Conservation (phyloP, 2,329 filamentous ascomycete genomes). For the Hymenoscyphus fructigenus region DNA sequence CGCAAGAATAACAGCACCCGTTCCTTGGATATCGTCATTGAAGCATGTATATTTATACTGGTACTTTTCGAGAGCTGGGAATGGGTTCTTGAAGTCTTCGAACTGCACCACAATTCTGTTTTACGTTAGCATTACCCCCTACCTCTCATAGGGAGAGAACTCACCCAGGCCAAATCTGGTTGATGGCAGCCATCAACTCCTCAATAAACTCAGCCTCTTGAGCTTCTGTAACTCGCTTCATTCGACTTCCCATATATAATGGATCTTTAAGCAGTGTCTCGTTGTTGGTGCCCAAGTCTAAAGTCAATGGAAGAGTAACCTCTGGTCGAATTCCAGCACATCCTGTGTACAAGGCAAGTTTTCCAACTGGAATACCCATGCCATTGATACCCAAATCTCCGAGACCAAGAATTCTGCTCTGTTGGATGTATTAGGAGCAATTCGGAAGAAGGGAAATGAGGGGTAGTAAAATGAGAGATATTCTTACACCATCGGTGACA, state of each 20-base stretch:
- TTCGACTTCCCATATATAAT: slow-evolving; percentile 73
- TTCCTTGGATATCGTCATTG: slow-evolving; percentile 89
- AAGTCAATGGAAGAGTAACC: slow-evolving; percentile 74
- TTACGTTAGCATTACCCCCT: slow-evolving; percentile 44
- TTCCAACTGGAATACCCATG: slow-evolving; percentile 80
- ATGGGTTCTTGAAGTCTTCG: slow-evolving; percentile 68
- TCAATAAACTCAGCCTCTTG: slow-evolving; percentile 76
- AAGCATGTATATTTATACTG: slow-evolving; percentile 76
- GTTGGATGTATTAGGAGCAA: neutral
- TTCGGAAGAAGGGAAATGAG: neutral
- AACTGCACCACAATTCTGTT: slow-evolving; percentile 56
- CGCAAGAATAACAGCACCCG: slow-evolving; percentile 81
- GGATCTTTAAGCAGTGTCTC: slow-evolving; percentile 69
- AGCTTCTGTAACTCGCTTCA: slow-evolving; percentile 65
- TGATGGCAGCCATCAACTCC: slow-evolving; percentile 65
- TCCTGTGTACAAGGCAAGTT: slow-evolving; percentile 76
- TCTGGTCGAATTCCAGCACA: slow-evolving; percentile 85
- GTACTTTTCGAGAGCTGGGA: slow-evolving; percentile 66
- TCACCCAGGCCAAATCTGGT: slow-evolving; percentile 70
- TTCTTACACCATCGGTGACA: slow-evolving; percentile 49
- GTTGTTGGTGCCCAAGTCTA: slow-evolving; percentile 87
- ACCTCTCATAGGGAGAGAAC: slow-evolving; percentile 65
- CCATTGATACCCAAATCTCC: slow-evolving; percentile 85
- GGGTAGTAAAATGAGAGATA: neutral
- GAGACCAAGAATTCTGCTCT: slow-evolving; percentile 64